phyloP scores from a whole-genome alignment of 495 filamentous ascomycete genomes.

The Neurospora hispaniola region DNA sequence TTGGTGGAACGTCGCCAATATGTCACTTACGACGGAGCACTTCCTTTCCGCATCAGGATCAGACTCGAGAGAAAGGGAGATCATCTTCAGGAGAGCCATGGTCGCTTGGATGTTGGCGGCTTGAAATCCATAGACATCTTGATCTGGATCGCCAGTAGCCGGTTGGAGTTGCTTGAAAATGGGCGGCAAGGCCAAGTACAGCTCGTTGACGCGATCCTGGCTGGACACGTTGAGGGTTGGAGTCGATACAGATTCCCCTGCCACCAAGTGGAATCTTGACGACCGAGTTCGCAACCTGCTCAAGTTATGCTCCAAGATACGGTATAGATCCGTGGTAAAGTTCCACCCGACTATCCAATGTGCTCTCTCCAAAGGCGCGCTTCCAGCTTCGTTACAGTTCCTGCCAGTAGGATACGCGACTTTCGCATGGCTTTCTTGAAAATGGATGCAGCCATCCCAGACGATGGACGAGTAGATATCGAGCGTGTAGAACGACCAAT shows the following conservation, averaged over 20 bases:
- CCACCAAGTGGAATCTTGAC: slow-evolving; percentile 17
- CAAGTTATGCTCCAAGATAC: slow-evolving; percentile 37
- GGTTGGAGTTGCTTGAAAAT: slow-evolving; percentile 28
- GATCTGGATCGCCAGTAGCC: slow-evolving; percentile 22
- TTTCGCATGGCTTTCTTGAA: slow-evolving; percentile 31
- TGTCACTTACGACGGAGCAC: slow-evolving; percentile 37
- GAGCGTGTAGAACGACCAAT: slow-evolving; percentile 45
- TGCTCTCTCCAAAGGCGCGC: slow-evolving; percentile 9
- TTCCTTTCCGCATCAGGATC: slow-evolving; percentile 32
- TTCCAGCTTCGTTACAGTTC: slow-evolving; percentile 26
- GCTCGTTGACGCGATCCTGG: slow-evolving; percentile 28
- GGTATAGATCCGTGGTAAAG: slow-evolving; percentile 41
- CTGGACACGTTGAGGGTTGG: slow-evolving; percentile 20
- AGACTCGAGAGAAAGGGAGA: slow-evolving; percentile 31
- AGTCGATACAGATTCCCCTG: slow-evolving; percentile 9
- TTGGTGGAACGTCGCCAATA: slow-evolving; percentile 34
- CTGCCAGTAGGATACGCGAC: slow-evolving; percentile 37
- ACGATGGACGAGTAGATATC: slow-evolving; percentile 41
- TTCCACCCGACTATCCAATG: slow-evolving; percentile 44
- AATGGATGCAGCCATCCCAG: slow-evolving; percentile 36
- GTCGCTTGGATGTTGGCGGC: slow-evolving; percentile 44
- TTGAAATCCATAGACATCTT: slow-evolving; percentile 39
- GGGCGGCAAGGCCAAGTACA: slow-evolving; percentile 30
- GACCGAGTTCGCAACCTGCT: slow-evolving; percentile 13
- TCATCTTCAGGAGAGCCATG: slow-evolving; percentile 40